Conservation (phyloP, 2,329 filamentous ascomycete species). For the Aspergillus sp. region DNA sequence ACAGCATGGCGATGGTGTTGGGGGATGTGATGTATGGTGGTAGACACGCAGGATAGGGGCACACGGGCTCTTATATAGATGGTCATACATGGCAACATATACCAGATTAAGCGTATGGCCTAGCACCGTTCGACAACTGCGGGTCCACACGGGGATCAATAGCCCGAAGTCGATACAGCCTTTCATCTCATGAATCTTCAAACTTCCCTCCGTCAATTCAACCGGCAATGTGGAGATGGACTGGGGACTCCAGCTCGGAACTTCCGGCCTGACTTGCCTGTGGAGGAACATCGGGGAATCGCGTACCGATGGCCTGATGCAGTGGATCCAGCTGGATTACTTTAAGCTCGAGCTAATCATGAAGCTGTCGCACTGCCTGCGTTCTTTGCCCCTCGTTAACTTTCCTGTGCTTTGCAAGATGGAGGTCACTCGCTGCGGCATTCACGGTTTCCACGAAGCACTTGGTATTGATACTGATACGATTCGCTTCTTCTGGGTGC, state of each 20-base stretch:
- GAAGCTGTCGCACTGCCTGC: background rate
- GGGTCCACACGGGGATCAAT: background rate
- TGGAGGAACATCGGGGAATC: background rate
- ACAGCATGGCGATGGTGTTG: background rate
- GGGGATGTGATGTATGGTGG: too few species aligned
- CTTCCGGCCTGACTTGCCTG: background rate
- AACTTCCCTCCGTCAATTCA: too few species aligned
- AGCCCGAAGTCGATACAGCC: background rate
- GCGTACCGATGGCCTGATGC: background rate
- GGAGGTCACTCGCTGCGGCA: slow-evolving; percentile 21
- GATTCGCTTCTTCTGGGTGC: slow-evolving; percentile 23
- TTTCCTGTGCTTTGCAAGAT: background rate
- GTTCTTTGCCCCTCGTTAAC: background rate
- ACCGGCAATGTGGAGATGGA: background rate
- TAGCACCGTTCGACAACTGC: background rate
- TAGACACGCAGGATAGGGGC: background rate
- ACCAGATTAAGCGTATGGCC: background rate
- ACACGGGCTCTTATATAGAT: background rate
- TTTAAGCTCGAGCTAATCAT: background rate
- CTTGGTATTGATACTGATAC: slow-evolving; percentile 23
- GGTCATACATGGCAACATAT: too few species aligned
- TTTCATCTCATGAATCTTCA: background rate
- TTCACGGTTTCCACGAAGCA: slow-evolving; percentile 26
- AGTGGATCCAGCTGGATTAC: background rate
- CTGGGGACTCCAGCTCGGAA: background rate